Conservation (phyloP, 2,329 filamentous ascomycete genomes). For the Aspergillus sclerotialis region DNA sequence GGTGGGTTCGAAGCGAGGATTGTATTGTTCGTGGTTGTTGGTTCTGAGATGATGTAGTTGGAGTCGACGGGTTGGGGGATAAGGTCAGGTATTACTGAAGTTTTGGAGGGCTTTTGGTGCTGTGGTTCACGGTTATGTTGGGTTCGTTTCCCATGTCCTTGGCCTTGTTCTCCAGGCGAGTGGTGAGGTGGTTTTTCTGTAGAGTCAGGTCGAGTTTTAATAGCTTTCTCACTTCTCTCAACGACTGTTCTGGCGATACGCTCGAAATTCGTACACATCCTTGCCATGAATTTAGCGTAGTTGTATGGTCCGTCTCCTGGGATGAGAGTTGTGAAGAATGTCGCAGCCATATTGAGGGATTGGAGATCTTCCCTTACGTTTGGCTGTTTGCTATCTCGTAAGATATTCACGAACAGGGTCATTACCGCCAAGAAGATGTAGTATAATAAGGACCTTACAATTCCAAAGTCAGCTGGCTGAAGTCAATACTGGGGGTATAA, state of each 20-base stretch:
- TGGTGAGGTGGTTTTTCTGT: no score
- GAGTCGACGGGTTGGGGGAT: background rate
- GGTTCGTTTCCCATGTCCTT: no score
- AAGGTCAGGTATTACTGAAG: background rate
- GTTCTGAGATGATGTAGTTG: background rate
- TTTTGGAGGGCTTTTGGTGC: no score
- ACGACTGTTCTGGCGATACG: conserved; percentile 80
- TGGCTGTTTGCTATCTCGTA: conserved; percentile 81
- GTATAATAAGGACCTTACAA: conserved; percentile 69
- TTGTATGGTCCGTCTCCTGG: conserved; percentile 70
- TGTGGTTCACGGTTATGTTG: no score
- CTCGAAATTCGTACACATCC: conserved; percentile 84
- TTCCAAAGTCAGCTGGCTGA: background rate
- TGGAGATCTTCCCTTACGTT: conserved; percentile 76
- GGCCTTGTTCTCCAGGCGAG: no score
- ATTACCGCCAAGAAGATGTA: conserved; percentile 90
- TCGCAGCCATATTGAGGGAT: conserved; percentile 81
- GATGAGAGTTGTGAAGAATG: conserved; percentile 78
- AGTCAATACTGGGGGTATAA: background rate
- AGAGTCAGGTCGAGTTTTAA: conserved; percentile 1
- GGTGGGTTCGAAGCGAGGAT: background rate
- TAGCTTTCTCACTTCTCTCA: conserved; percentile 77
- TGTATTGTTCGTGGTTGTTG: conserved; percentile 1
- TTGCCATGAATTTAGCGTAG: conserved; percentile 82
- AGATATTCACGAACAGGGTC: conserved; percentile 84